Conservation (phyloP, 306 rosid species). For the Begonia loranthoides region DNA sequence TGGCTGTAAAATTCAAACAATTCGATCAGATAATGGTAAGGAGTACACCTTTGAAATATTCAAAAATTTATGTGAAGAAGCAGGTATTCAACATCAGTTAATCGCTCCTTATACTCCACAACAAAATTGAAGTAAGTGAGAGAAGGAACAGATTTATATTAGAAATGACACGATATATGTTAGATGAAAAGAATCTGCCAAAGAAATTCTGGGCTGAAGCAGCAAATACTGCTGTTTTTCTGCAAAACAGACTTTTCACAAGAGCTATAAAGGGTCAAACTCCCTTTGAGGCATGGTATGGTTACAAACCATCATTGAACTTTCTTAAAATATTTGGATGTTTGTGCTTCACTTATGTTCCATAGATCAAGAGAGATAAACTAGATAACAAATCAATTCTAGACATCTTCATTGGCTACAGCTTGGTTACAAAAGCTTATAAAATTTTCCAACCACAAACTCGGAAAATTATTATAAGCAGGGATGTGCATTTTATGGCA, state of each 20-base stretch:
- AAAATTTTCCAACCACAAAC: neutral
- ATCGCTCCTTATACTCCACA: constrained; percentile 5
- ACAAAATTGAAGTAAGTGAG: constrained; percentile 2
- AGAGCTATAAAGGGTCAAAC: neutral
- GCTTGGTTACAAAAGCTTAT: neutral
- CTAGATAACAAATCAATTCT: neutral
- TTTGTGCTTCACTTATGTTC: neutral
- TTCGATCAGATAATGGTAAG: neutral
- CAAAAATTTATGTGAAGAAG: neutral
- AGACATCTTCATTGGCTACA: neutral
- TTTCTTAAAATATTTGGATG: neutral
- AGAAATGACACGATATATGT: neutral
- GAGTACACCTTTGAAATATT: neutral
- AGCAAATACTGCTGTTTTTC: neutral
- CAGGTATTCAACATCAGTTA: neutral
- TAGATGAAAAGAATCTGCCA: neutral
- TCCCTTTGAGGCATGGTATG: neutral
- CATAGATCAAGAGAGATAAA: neutral
- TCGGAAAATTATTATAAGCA: too few relatives aligned
- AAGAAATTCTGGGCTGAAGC: constrained; percentile 2
- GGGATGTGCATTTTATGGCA: too few relatives aligned
- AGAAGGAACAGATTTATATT: too few relatives aligned
- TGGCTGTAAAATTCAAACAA: too few relatives aligned
- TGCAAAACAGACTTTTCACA: neutral
- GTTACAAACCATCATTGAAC: neutral